A percentile compares a stretch with the other conserved stretches of the same genome.
Conservation (phyloP, 2,329 filamentous ascomycete genomes). For the Venturia oleaginea region DNA sequence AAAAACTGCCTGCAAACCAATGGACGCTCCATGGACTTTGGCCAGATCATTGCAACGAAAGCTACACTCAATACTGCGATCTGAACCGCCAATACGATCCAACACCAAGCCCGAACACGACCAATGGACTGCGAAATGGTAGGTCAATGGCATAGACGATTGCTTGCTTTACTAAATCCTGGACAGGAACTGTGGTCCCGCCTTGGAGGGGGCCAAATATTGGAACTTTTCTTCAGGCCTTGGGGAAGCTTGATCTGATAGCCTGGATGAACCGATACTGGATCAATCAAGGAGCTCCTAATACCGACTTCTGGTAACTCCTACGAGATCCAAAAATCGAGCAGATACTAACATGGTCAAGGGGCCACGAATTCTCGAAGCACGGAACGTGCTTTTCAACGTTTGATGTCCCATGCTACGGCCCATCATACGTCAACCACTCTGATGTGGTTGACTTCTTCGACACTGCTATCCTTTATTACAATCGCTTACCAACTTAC, state of each 20-base stretch:
- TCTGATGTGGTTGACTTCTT: conserved; percentile 56
- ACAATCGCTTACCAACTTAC: conserved; percentile 50
- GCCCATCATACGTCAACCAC: conserved; percentile 46
- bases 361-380: conserved; percentile 57
- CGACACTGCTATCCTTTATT: conserved; percentile 50
- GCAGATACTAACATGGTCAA: conserved; percentile 31
- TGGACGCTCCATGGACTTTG: conserved; percentile 55
- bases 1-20: conserved; percentile 47
- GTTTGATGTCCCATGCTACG: conserved; percentile 58
- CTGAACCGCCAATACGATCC: conserved; percentile 56
- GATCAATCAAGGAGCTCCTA: conserved; percentile 49
- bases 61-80: conserved; percentile 61
- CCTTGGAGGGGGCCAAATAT: conserved; percentile 51
- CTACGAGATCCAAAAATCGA: background rate
- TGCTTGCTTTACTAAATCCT: background rate
- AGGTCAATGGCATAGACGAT: conserved; percentile 19
- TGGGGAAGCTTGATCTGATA: conserved; percentile 51
- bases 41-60: conserved; percentile 42
- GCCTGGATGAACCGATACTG: conserved; percentile 55
- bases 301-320: conserved; percentile 39
- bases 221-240: conserved; percentile 48
- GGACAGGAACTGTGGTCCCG: conserved; percentile 37
- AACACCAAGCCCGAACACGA: conserved; percentile 52
- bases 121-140: conserved; percentile 45
- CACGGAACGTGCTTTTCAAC: conserved; percentile 59